Conservation (phyloP, 164 flowering plant genomes). For the Platanus orientalis region DNA sequence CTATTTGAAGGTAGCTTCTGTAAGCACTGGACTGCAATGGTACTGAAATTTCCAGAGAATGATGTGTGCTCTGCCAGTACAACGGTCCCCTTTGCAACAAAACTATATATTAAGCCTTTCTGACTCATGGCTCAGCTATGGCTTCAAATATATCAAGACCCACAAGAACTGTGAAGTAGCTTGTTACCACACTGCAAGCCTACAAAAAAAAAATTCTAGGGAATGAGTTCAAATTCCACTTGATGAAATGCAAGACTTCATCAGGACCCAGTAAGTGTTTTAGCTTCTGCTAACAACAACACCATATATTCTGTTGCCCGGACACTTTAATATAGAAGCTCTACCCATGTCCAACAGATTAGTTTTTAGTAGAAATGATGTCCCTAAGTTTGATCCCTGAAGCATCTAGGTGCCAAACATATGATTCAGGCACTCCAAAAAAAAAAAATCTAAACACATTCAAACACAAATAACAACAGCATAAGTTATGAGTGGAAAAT, state of each 20-base stretch:
- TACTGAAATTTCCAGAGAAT: constrained; percentile 88
- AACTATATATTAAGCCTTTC: constrained; percentile 83
- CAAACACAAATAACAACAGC: too few relatives aligned
- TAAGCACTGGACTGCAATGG: constrained; percentile 92
- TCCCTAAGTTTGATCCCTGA: too few relatives aligned
- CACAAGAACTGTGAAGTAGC: constrained; percentile 6
- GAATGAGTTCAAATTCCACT: not conserved
- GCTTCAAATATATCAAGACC: constrained; percentile 5
- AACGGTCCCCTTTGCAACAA: constrained; percentile 92
- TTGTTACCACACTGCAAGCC: constrained; percentile 1
- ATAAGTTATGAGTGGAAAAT: too few relatives aligned
- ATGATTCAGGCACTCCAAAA: too few relatives aligned
- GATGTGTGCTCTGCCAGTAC: constrained; percentile 94
- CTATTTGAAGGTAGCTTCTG: constrained; percentile 85
- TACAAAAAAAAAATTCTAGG: not conserved
- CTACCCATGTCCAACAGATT: too few relatives aligned
- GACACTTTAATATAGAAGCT: not conserved
- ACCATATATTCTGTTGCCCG: not conserved
- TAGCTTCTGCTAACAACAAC: not conserved
- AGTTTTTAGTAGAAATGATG: too few relatives aligned
- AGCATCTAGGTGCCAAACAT: too few relatives aligned
- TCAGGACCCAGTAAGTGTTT: not conserved
- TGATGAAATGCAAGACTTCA: not conserved
- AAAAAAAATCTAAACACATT: too few relatives aligned
- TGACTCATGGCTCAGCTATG: constrained; percentile 53